These are phyloP conservation scores for Spatholobus suberectus DNA, from an alignment of 306 rosid genomes.

Conservation along the genomic window DNA sequence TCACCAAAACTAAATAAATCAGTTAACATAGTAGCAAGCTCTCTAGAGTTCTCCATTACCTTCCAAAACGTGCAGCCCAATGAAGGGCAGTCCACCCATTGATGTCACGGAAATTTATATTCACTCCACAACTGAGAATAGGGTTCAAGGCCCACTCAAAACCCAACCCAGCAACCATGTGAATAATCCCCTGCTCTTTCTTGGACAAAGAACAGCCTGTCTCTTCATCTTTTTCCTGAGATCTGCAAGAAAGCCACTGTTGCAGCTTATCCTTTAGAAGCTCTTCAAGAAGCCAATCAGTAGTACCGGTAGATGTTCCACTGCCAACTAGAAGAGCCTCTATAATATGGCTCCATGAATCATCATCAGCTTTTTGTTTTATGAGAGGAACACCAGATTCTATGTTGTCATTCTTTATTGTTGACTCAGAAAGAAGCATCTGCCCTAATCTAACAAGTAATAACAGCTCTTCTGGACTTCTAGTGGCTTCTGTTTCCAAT, in stretches of 20 bases:
- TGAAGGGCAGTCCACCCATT: constrained; percentile 96
- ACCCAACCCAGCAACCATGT: constrained; percentile 95
- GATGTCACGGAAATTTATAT: constrained; percentile 93
- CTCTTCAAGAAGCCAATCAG: constrained; percentile 86
- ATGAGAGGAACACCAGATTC: constrained; percentile 53
- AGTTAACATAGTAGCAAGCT: constrained; percentile 1
- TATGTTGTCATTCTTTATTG: constrained; percentile 40
- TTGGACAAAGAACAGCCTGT: constrained; percentile 74
- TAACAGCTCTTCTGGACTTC: constrained; percentile 81
- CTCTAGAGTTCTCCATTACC: constrained; percentile 53
- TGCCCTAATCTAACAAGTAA: constrained; percentile 86
- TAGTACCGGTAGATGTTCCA: constrained; percentile 66
- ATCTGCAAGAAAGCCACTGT: constrained; percentile 73
- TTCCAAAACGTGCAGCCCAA: constrained; percentile 97
- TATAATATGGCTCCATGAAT: constrained; percentile 74
- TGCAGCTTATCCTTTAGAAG: constrained; percentile 84
- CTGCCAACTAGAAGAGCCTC: constrained; percentile 76
- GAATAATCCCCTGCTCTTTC: constrained; percentile 94
- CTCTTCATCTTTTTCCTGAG: constrained; percentile 50
- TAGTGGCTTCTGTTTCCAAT: constrained; percentile 55
- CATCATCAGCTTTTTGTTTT: constrained; percentile 67
- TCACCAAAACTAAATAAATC: not conserved
- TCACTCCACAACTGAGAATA: constrained; percentile 80
- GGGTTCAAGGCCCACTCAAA: constrained; percentile 92
- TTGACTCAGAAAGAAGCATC: constrained; percentile 70